A percentile compares a stretch with the other conserved stretches of the same genome.
phyloP scores from a whole-genome alignment of 352 stramenopile species.

The Albugo candida region DNA sequence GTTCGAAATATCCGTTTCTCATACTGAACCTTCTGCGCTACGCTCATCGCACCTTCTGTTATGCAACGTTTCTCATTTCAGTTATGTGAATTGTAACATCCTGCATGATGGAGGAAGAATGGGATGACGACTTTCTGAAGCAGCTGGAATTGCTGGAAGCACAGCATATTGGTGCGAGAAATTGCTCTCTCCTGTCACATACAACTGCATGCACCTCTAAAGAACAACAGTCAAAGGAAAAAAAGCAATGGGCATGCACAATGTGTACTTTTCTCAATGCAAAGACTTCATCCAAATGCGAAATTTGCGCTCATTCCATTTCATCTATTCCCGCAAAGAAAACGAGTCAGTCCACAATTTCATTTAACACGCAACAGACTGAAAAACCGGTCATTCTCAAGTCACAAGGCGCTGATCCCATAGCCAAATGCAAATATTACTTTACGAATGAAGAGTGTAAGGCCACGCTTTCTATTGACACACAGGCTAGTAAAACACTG shows the following conservation, averaged over 20 bases:
- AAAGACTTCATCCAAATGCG: background rate
- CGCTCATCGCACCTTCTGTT: too few species aligned
- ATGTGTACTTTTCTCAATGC: conserved; percentile 3
- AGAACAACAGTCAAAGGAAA: conserved; percentile 1
- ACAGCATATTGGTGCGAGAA: conserved; percentile 12
- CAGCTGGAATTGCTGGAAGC: conserved; percentile 45
- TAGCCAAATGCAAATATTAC: conserved; percentile 24
- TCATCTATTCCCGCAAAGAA: background rate
- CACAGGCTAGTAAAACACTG: conserved; percentile 36
- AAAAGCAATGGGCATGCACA: conserved; percentile 2
- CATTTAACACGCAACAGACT: conserved; percentile 1
- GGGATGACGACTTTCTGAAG: conserved; percentile 61
- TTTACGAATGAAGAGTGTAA: conserved; percentile 4
- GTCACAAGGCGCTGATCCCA: conserved; percentile 24
- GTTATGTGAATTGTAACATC: too few species aligned
- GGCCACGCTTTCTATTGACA: conserved; percentile 31
- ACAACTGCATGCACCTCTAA: too few species aligned
- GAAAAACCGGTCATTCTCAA: background rate
- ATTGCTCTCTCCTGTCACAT: too few species aligned
- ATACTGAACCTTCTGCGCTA: too few species aligned
- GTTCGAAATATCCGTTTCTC: too few species aligned
- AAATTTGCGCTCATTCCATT: background rate
- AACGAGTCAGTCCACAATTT: too few species aligned
- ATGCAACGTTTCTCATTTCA: too few species aligned
- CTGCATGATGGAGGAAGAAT: conserved; percentile 35